phyloP scores from a whole-genome alignment of 805 yeast species.

The Hanseniaspora taiwanica region DNA sequence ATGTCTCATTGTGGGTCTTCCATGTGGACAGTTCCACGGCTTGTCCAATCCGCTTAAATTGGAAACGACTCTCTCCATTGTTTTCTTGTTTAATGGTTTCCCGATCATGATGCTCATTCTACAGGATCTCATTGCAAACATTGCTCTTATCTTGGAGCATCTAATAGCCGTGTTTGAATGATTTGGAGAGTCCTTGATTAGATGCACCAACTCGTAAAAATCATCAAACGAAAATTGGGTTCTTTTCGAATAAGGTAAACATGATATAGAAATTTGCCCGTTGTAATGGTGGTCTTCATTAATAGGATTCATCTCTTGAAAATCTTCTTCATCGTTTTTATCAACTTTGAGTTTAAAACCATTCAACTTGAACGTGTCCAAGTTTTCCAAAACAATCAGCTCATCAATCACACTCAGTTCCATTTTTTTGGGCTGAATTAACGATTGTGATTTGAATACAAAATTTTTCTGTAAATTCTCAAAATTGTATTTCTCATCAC shows the following conservation, averaged over 20 bases:
- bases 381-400: conserved; percentile 48
- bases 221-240: conserved; percentile 51
- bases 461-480: conserved; percentile 51
- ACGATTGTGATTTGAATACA: conserved; percentile 51
- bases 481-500: conserved; percentile 89
- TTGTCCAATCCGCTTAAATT: conserved; percentile 62
- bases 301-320: background rate
- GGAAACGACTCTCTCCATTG: conserved; percentile 58
- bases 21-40: conserved; percentile 98
- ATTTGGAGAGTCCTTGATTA: conserved; percentile 37
- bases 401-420: conserved; percentile 73
- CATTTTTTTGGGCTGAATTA: conserved; percentile 44
- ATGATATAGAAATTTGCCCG: conserved; percentile 44
- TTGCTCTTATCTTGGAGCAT: conserved; percentile 66
- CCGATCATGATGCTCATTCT: conserved; percentile 93
- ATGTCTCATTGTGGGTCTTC: conserved; percentile 94
- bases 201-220: conserved; percentile 62
- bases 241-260: conserved; percentile 65
- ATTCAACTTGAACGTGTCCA: conserved; percentile 46
- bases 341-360: conserved; percentile 53
- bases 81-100: conserved; percentile 37
- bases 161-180: conserved; percentile 19
- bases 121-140: conserved; percentile 94
- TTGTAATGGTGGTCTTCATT: conserved; percentile 34
- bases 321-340: background rate